A percentile compares a stretch with the other conserved stretches of the same genome.
Evolutionary conservation across 2,329 filamentous ascomycete genomes (phyloP).

Genomic region (Pseudomassariella vexata): DNA sequence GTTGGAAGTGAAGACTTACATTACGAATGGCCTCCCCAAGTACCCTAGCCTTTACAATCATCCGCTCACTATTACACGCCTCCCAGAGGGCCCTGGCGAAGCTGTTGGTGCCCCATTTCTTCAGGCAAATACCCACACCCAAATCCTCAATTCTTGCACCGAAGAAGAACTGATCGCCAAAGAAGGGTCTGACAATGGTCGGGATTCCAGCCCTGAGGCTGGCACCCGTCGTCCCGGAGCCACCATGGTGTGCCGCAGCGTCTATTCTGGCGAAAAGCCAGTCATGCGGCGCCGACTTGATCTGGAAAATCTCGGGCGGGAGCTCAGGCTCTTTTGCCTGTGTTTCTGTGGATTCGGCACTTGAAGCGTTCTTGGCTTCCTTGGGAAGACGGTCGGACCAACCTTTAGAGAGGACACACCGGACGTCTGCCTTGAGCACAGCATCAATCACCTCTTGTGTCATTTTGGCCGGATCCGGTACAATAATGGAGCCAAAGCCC

Average conservation of each 20-base stretch:
- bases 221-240: slow-evolving; percentile 89
- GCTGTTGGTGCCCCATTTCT: slow-evolving; percentile 79
- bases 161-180: slow-evolving; percentile 97
- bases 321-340: slow-evolving; percentile 61
- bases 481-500: slow-evolving; percentile 93
- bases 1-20: slow-evolving; percentile 46
- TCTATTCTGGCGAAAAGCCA: slow-evolving; percentile 95
- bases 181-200: slow-evolving; percentile 94
- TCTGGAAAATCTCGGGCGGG: slow-evolving; percentile 77
- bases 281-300: slow-evolving; percentile 88
- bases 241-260: slow-evolving; percentile 89
- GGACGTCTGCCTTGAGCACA: slow-evolving; percentile 83
- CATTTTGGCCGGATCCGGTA: slow-evolving; percentile 80
- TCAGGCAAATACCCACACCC: slow-evolving; percentile 84
- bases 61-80: slow-evolving; percentile 80
- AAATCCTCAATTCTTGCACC: slow-evolving; percentile 85
- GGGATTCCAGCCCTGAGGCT: slow-evolving; percentile 86
- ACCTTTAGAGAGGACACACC: slow-evolving; percentile 91
- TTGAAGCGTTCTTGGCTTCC: slow-evolving; percentile 16
- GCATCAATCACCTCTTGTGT: slow-evolving; percentile 92
- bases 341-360: slow-evolving; percentile 51
- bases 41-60: slow-evolving; percentile 79
- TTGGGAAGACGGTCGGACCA: slow-evolving; percentile 74
- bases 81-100: slow-evolving; percentile 89
- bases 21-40: slow-evolving; percentile 83